Base-by-base conservation (phyloP, 179 eudicot species). In the Amaranthus tricolor region DNA sequence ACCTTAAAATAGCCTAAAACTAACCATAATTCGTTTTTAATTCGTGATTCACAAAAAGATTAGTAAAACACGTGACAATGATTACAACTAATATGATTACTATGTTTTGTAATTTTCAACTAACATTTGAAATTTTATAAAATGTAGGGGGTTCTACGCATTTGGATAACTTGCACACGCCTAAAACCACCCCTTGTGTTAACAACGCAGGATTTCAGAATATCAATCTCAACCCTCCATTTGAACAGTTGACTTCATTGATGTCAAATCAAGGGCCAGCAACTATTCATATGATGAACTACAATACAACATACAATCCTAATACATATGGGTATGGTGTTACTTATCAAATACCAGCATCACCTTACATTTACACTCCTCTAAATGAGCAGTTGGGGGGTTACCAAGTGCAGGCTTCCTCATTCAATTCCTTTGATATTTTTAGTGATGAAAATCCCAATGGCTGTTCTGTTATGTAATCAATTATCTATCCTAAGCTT, bases 401-500 rank as follows among this genome's bases (percentile, higher is more conserved):
- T 62, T 72, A 66, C 78, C 77, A 66, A 9, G 85, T 58, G 76
- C 76, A 74, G 49, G 50, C 77, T 24, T 45, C 76, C 16, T 52
- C 77, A 60, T 80, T 83, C 77, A 83, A 80, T 61, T 62, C 88
- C 11, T 87, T 91, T 40, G 72, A 80, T 62, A 75, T 89, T 48
- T 79, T 91, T 75, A 91, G 93, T 63, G 93, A 91, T 67, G 96
- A 91, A 63, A 86, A 91, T 75, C 86, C 93, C 59, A 83, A 81
- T 70, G 90, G 85, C 19, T 91, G 91, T 55, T 70, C 77, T 52
- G 70, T 91, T 64, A 89, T 91, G 93, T 91, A 86, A 86, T 64
- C 40, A 31, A 31, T 31, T 31, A 31, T 31, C 17, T 21, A 68
- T 16, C 17, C 7, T 8, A 1, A 2, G 3, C 40, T 31, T 40